Base-by-base conservation (phyloP, 371 early-diverging fungal genomes). In the Gilbertella persicaria region DNA sequence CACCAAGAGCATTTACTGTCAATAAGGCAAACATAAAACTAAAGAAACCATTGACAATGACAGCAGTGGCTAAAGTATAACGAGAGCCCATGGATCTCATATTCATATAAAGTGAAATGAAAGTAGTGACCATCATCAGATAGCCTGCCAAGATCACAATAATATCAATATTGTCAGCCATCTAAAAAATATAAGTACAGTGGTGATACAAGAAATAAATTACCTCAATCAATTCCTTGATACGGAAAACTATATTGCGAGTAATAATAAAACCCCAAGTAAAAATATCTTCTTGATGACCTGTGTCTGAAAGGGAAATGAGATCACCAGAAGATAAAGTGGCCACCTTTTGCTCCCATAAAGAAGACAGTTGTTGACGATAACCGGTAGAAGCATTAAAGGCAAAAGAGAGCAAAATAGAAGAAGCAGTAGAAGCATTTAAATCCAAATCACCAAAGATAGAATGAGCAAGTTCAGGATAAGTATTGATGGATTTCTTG, bases 51-150 rank as follows among this genome's bases (percentile, higher is more conserved):
- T 84, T 87, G 43, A 80, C 53, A 14, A 89, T 43, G 13, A 89
- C 81, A 45, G 86, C 77, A 23, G 77, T 77, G 12, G 79, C 82
- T 39, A 96, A 78, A 4, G 92, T 86, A 55, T 87, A 86, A 49
- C 85, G 82, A 10, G 95, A 95, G 20, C 95, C 95, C 60, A 94
- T 78, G 17, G 84, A 78, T 49, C 92, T 83, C 93, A 96, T 91
- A 58, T 91, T 95, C 45, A 82, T 67, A 47, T 92, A 94, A 17
- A 94, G 78, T 30, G 87, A 82, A 41, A 86, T 75, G 61, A 95
- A 86, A 0, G 95, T 93, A 36, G 86, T 82, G 52, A 88, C 71
- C 83, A 94, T 90, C 75, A 96, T 82, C n/a, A 91, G 58, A 69
- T 94, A 93, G 49, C 91, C 91, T 40, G 84, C 80, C 45, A 86